phyloP scores from a whole-genome alignment of 495 filamentous ascomycete species.

The Aspergillus funiculosus region DNA sequence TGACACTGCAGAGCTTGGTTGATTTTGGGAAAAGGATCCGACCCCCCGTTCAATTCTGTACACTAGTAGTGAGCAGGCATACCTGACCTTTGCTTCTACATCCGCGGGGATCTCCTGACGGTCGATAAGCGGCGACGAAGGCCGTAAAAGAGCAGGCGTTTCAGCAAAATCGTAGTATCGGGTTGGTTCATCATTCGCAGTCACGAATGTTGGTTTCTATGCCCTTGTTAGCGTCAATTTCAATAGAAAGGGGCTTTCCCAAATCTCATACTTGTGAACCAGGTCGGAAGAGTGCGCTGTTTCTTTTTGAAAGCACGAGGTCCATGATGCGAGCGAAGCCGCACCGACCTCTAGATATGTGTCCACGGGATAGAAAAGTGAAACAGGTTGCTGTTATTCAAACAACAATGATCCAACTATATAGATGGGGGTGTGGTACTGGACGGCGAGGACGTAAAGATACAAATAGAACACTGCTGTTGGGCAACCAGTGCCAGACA shows the following conservation, averaged over 20 bases:
- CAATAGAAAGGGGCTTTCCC: background rate
- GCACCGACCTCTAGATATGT: background rate
- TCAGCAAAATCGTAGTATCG: constrained; percentile 21
- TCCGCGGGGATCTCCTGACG: constrained; percentile 18
- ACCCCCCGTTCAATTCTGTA: constrained; percentile 20
- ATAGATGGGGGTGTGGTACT: too few relatives aligned
- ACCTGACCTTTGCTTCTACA: constrained; percentile 15
- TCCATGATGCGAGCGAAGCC: constrained; percentile 3
- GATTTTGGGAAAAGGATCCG: constrained; percentile 4
- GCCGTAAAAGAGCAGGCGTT: constrained; percentile 5
- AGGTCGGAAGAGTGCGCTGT: constrained; percentile 12
- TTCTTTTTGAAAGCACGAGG: constrained; percentile 9
- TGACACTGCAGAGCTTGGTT: background rate
- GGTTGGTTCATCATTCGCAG: constrained; percentile 8
- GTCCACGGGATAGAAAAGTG: background rate
- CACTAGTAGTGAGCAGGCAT: constrained; percentile 20
- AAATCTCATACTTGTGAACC: constrained; percentile 12
- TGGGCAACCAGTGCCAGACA: constrained; percentile 17
- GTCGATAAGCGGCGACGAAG: constrained; percentile 10
- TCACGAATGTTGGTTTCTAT: constrained; percentile 19
- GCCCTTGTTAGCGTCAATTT: background rate
- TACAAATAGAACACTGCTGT: background rate
- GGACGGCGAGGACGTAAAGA: too few relatives aligned
- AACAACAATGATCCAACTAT: too few relatives aligned
- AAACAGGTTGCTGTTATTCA: too few relatives aligned